These are phyloP conservation scores for Diutina neorugosa DNA, from an alignment of 1,139 yeast species.

Conservation along the genomic window DNA sequence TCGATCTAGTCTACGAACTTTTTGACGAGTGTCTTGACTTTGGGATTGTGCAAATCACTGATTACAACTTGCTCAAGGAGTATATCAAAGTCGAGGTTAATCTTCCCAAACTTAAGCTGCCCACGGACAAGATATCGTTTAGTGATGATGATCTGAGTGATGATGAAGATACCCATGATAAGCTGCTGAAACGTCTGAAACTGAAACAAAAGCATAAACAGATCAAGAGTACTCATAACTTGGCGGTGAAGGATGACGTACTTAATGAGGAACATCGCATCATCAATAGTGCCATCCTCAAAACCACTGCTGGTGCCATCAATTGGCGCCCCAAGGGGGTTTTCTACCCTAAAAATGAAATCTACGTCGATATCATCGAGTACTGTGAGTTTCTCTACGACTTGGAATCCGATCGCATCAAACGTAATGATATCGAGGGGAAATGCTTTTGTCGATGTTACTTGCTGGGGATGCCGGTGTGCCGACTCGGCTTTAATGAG, in stretches of 20 bases:
- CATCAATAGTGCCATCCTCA: slow-evolving; percentile 48
- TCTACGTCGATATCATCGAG: slow-evolving; percentile 31
- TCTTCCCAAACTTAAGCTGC: slow-evolving; percentile 12
- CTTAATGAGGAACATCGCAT: slow-evolving; percentile 12
- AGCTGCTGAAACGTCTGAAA: slow-evolving; percentile 7
- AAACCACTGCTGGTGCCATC: slow-evolving; percentile 30
- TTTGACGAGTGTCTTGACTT: slow-evolving; percentile 36
- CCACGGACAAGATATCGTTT: not conserved
- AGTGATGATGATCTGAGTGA: slow-evolving; percentile 3
- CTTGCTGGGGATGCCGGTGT: slow-evolving; percentile 36
- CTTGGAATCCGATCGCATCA: slow-evolving; percentile 17
- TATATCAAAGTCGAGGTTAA: slow-evolving; percentile 31
- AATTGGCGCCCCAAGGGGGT: slow-evolving; percentile 40
- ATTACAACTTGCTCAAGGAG: slow-evolving; percentile 31
- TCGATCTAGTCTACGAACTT: slow-evolving; percentile 27
- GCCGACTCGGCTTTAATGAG: slow-evolving; percentile 33
- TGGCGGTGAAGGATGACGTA: slow-evolving; percentile 17
- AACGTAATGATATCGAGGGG: slow-evolving; percentile 27
- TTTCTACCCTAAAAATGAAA: slow-evolving; percentile 34
- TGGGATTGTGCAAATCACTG: slow-evolving; percentile 32
- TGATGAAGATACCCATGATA: slow-evolving; percentile 7
- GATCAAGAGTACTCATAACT: slow-evolving; percentile 28
- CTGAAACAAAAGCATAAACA: slow-evolving; percentile 10
- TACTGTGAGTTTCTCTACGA: slow-evolving; percentile 29
- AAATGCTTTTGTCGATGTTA: slow-evolving; percentile 27